phyloP scores from a whole-genome alignment of 179 eudicot genomes.

The Heliamphora pulchella region DNA sequence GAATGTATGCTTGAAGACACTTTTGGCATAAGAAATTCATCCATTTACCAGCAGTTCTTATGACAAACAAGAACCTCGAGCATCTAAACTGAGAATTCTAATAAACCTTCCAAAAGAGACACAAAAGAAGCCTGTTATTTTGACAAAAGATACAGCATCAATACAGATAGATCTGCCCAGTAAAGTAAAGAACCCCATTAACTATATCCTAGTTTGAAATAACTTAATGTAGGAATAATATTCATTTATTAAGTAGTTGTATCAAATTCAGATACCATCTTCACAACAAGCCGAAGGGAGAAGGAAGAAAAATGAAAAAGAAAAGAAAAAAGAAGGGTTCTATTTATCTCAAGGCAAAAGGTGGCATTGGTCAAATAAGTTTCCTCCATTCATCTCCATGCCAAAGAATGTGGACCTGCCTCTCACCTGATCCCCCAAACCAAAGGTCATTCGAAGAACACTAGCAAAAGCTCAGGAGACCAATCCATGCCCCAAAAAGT shows the following conservation, averaged over 20 bases:
- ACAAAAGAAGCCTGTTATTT: neutral
- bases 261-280: neutral
- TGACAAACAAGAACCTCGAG: constrained; percentile 80
- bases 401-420: neutral
- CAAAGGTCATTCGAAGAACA: too few species aligned
- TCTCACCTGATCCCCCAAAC: neutral
- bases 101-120: constrained; percentile 46
- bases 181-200: neutral
- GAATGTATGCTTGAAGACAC: constrained; percentile 65
- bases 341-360: neutral
- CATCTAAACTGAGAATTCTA: constrained; percentile 67
- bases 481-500: too few species aligned
- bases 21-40: constrained; percentile 90
- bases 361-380: neutral
- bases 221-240: neutral
- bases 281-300: neutral
- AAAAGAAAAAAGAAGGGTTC: neutral
- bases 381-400: neutral
- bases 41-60: constrained; percentile 76
- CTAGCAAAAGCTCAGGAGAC: too few species aligned
- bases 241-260: neutral
- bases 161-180: neutral
- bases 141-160: neutral
- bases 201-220: neutral
- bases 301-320: neutral